A percentile compares a stretch with the other conserved stretches of the same genome.
Conservation (phyloP, 331 rosid species). For the Spiraea crenata region DNA sequence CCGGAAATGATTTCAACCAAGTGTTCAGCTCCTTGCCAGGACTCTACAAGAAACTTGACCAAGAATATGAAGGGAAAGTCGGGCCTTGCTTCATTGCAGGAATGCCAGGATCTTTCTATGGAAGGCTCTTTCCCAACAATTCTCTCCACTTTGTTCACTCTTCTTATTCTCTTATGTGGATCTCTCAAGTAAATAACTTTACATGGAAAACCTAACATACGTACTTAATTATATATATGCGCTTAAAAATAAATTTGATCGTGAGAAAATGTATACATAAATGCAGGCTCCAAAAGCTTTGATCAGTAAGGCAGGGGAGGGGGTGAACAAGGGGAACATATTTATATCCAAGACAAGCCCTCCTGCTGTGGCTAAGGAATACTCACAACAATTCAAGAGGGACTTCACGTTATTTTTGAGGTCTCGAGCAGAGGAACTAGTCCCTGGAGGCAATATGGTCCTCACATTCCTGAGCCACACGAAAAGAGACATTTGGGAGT, state of each 20-base stretch:
- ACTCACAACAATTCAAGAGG: slow-evolving; percentile 27
- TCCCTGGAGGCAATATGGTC: slow-evolving; percentile 41
- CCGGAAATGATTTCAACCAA: slow-evolving; percentile 41
- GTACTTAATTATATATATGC: no score
- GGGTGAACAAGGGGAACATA: slow-evolving; percentile 46
- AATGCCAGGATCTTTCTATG: slow-evolving; percentile 43
- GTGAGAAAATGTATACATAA: no score
- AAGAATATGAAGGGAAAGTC: slow-evolving; percentile 14
- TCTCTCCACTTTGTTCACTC: slow-evolving; percentile 49
- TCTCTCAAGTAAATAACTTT: slow-evolving; percentile 7
- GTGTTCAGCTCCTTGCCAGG: slow-evolving; percentile 33
- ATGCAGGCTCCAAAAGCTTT: slow-evolving; percentile 11
- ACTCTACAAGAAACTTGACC: slow-evolving; percentile 22
- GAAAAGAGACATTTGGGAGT: slow-evolving; percentile 4
- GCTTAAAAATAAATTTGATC: no score
- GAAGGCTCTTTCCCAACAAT: slow-evolving; percentile 43
- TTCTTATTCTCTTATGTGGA: slow-evolving; percentile 20
- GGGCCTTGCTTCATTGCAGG: slow-evolving; percentile 35
- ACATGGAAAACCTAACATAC: no score
- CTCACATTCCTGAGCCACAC: neutral
- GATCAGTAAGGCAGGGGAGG: slow-evolving; percentile 7
- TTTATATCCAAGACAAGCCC: slow-evolving; percentile 40
- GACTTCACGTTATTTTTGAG: slow-evolving; percentile 37
- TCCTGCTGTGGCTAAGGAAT: slow-evolving; percentile 38
- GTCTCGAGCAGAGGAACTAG: slow-evolving; percentile 35